A percentile compares a stretch with the other conserved stretches of the same genome.
Evolutionary conservation across 352 stramenopile species (phyloP).

Genomic region (Globisporangium uncinulatum): DNA sequence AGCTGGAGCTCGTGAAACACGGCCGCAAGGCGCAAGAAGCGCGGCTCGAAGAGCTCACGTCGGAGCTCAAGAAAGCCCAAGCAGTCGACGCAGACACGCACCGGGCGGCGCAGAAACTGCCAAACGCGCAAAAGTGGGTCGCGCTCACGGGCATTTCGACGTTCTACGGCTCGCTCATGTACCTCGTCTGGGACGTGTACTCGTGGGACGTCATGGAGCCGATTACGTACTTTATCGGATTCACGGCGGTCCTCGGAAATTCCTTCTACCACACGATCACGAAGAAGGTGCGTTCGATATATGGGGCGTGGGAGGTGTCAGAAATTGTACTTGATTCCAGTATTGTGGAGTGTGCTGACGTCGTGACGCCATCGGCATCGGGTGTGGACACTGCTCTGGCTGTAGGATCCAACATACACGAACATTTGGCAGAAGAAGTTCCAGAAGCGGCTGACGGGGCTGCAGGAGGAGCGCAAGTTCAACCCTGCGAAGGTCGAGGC

Average conservation of each 20-base stretch:
- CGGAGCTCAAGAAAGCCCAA: conserved; percentile 42
- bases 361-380: no score
- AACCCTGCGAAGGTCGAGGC: conserved; percentile 31
- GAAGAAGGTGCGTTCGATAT: conserved; percentile 38
- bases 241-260: conserved; percentile 75
- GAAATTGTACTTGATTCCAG: not conserved
- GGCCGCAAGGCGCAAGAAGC: conserved; percentile 49
- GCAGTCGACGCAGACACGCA: conserved; percentile 42
- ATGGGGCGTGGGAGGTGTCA: not conserved
- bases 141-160: conserved; percentile 50
- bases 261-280: conserved; percentile 79
- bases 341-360: no score
- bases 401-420: conserved; percentile 66
- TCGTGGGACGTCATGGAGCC: conserved; percentile 89
- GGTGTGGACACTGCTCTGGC: not conserved
- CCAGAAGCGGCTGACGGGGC: conserved; percentile 25
- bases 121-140: conserved; percentile 72
- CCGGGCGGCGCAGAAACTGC: conserved; percentile 36
- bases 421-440: conserved; percentile 84
- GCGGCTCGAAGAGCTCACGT: conserved; percentile 34
- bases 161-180: conserved; percentile 74
- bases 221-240: conserved; percentile 88
- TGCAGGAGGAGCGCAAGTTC: conserved; percentile 56
- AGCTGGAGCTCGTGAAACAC: conserved; percentile 72
- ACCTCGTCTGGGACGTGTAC: conserved; percentile 83